Evolutionary conservation across 345 rosid species (phyloP), one percentile per base, ranked within the genome.

Genomic region (Reutealis trisperma): DNA sequence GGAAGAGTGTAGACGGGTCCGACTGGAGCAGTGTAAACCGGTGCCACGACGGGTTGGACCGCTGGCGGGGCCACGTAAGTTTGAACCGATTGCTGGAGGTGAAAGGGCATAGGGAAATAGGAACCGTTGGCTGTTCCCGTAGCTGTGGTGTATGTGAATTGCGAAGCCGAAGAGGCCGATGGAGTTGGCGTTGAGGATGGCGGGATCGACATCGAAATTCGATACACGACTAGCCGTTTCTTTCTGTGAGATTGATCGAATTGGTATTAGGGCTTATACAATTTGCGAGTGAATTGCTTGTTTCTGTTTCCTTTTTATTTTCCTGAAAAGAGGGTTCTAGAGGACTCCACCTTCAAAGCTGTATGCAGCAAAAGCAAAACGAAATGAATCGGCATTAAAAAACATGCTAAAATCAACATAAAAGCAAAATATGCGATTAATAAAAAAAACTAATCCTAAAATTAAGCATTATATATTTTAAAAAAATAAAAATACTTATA

Each of bases 1-100:
- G 98, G 98, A 63, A 87, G 82, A 30, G 96, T 34, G 79, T 94
- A 92, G 16, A 88, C 91, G 64, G 92, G 86, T 3, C 89, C 88
- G 13, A 82, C 86, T 6, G 90, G 83, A 73, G 88, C 87, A 2
- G 88, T 80, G 70, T 84, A 86, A 58, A 73, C 81, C 6, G 75
- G 71, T 4, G 59, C 51, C 6, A 77, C 32, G 27, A 54, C 75
- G 21, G 75, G 52, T 21, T 49, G 70, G 47, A 51, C 85, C 0
- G 89, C 78, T 24, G 89, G 77, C 18, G 85, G 75, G 25, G 82
- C 80, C 2, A 59, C 86, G 68, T 84, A 87, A 2, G 78, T 84
- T 55, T 79, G 76, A 74, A 82, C 70, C n/a, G 78, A 8, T 62
- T 83, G 86, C 72, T 84, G 87, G 81, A 78, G 87, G 79, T 84